Conservation (phyloP, 148 eudicot genomes). For the Rhododendron griersonianum region DNA sequence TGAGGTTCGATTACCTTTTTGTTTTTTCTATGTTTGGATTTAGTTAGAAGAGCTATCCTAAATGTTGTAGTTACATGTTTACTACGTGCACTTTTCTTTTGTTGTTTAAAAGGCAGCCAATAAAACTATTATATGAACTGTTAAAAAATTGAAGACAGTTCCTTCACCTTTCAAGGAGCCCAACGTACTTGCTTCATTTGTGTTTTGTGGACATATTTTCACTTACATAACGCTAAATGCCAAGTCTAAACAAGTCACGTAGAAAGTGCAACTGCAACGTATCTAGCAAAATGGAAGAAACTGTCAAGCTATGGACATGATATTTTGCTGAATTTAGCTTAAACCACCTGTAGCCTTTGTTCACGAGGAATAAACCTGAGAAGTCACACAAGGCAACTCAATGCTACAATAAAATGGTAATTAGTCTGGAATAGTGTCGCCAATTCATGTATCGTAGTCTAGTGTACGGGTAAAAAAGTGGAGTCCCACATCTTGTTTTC, state of each 20-base stretch:
- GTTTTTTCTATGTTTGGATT: not conserved
- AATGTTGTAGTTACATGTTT: not conserved
- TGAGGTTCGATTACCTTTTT: slow-evolving; percentile 48
- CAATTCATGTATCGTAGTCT: not conserved
- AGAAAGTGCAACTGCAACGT: not conserved
- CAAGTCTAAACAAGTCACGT: not conserved
- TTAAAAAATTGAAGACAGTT: not conserved
- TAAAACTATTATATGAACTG: not conserved
- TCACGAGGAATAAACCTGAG: not conserved
- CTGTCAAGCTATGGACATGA: not conserved
- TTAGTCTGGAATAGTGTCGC: not conserved
- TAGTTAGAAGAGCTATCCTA: not conserved
- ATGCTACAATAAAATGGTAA: not conserved
- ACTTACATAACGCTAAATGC: not conserved
- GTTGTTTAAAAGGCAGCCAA: not conserved
- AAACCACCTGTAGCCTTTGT: not conserved
- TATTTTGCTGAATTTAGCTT: not conserved
- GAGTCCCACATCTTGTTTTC: not conserved
- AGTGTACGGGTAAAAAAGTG: not conserved
- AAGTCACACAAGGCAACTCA: not conserved
- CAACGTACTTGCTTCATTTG: not conserved
- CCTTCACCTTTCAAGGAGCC: not conserved
- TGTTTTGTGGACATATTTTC: not conserved
- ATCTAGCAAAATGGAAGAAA: not conserved
- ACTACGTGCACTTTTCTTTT: not conserved